Evolutionary conservation across 345 rosid species (phyloP), one percentile per base, ranked within the genome.

Genomic region (Erodium maritimum): DNA sequence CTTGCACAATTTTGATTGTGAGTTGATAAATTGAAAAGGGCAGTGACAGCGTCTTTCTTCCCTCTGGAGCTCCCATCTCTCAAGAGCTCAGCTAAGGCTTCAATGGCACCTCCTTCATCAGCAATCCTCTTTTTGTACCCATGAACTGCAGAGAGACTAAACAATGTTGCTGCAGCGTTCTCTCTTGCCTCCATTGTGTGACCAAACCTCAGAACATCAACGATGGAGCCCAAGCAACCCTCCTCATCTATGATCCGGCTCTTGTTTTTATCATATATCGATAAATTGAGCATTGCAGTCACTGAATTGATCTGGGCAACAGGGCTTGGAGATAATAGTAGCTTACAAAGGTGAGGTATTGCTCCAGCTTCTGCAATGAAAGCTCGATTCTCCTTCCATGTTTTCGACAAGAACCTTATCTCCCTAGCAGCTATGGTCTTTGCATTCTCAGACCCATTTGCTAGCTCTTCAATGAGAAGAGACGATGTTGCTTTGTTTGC

Each of bases 31-130:
- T 94, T 87, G 68, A 85, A 87, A 10, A 90, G 73, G 57, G 97
- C 96, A 0, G 97, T 90, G 17, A 94, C 91, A 0, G 96, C 96
- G 64, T 94, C 99, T 75, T 87, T 94, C 81, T 82, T 90, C 58
- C 99, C 96, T 34, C 97, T 82, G 0, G 81, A 73, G 20, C 95
- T 87, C 50, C 99, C 99, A 5, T 56, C 68, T 34, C 74, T 80
- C 79, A 94, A 75, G 62, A 94, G 65, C 21, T 65, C 79, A 0
- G 91, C 82, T 61, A 87, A 70, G 51, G 99, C 91, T 72, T 82
- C 91, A 10, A 90, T 76, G 2, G 96, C 88, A 0, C 84, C 79
- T 21, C 24, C 79, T 59, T 85, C 85, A 48, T 75, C 75, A 0
- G 87, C 95, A 55, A 87, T 90, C 67, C 73, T 82, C 81, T 78